Evolutionary conservation across 306 rosid genomes (phyloP), one percentile per base, ranked within the genome.

Genomic region (Quercus mongolica): DNA sequence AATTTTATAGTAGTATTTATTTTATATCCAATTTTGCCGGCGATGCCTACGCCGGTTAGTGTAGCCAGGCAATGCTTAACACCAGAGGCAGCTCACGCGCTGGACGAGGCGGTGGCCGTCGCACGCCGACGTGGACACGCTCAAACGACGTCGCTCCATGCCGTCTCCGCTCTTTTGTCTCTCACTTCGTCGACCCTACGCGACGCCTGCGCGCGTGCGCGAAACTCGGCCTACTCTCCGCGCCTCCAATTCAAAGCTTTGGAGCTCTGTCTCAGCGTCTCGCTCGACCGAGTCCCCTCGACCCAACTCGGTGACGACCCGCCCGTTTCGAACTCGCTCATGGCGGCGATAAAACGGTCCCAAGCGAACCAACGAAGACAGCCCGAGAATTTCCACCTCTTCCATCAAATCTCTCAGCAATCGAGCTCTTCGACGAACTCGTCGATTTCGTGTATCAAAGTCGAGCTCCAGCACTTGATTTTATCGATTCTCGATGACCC

Each of bases 271-370:
- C 89, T 96, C 56, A 83, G 89, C 26, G 98, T 96, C 10, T 93
- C 98, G 1, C 88, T 96, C 0, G 99, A 96, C 78, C 92, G 99
- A 13, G 85, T 91, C 13, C 86, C 97, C 0, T 91, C 98, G 81
- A 78, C 86, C 86, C 91, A 82, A 71, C 69, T 72, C 35, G 10
- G 80, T 33, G 76, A 89, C 12, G 97, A 93, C 77, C 99, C 99
- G 1, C 99, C 99, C 1, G 91, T 96, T 0, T 96, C 99, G 2
- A 96, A 96, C 85, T 96, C 99, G 0, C 94, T 96, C 87, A 93
- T 91, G 99, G 99, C 99, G 0, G 99, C 99, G 63, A 86, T 96
- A 17, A 96, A 96, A 61, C 93, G 99, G 7, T 96, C 99, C 3
- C 99, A 96, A 74, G 98, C 99, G 4, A 96, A 91, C 89, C 99